These are phyloP conservation scores for Tricholomella constricta DNA, from an alignment of 768 basidiomycete species.

Conservation along the genomic window DNA sequence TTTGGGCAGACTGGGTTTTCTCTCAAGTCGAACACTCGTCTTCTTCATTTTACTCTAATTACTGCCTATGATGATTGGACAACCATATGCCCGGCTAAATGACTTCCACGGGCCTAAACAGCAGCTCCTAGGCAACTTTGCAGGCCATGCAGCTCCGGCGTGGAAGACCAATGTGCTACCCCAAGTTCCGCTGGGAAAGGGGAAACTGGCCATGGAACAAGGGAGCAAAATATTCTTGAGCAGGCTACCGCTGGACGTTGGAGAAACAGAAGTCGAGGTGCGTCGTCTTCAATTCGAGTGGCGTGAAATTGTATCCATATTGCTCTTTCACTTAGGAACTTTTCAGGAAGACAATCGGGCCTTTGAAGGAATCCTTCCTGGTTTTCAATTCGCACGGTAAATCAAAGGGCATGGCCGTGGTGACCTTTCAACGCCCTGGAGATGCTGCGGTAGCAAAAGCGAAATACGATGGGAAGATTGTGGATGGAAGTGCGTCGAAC, in stretches of 20 bases:
- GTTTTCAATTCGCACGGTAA: slow-evolving; percentile 75
- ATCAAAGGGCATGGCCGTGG: slow-evolving; percentile 82
- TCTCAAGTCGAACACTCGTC: not conserved
- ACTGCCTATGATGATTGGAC: slow-evolving; percentile 16
- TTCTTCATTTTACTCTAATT: not conserved
- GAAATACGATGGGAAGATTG: slow-evolving; percentile 77
- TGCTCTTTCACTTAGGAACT: slow-evolving; percentile 51
- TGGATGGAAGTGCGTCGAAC: slow-evolving; percentile 62
- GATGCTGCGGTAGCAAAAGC: slow-evolving; percentile 64
- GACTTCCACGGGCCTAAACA: slow-evolving; percentile 57
- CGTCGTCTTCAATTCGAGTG: slow-evolving; percentile 16
- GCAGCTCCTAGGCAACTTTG: slow-evolving; percentile 57
- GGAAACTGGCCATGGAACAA: slow-evolving; percentile 29
- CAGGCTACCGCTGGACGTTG: slow-evolving; percentile 67
- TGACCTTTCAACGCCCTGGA: slow-evolving; percentile 60
- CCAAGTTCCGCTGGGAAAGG: slow-evolving; percentile 28
- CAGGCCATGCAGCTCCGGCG: slow-evolving; percentile 58
- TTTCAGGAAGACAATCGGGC: slow-evolving; percentile 76
- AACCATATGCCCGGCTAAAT: slow-evolving; percentile 38
- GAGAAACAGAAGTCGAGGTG: slow-evolving; percentile 69
- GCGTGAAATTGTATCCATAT: not conserved
- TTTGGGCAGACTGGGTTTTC: too few species aligned
- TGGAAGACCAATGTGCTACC: slow-evolving; percentile 47
- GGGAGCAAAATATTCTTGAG: slow-evolving; percentile 74
- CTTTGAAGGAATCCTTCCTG: slow-evolving; percentile 67